Conservation (phyloP, 73 alveolate species). For the Paramecium sonneborni region DNA sequence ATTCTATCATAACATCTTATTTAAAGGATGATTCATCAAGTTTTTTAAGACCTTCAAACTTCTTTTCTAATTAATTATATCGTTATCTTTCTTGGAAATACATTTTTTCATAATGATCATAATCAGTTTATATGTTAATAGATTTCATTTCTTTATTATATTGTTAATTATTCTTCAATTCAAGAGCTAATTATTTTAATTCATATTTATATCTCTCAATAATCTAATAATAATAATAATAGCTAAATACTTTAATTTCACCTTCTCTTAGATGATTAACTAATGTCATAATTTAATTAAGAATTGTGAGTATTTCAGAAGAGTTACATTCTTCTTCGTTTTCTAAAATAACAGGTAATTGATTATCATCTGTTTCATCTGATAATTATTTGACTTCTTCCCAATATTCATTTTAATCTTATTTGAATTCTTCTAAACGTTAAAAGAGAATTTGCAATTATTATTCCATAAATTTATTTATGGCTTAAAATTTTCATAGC, state of each 20-base stretch:
- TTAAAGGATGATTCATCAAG: constrained; percentile 22
- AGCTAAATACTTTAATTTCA: neutral
- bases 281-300: neutral
- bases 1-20: constrained; percentile 14
- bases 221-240: neutral
- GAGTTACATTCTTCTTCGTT: constrained; percentile 35
- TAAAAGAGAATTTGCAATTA: constrained; percentile 23
- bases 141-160: neutral
- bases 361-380: neutral
- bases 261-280: constrained; percentile 35
- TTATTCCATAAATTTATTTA: neutral
- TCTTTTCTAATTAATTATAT: neutral
- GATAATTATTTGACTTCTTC: constrained; percentile 20
- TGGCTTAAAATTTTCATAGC: constrained; percentile 1
- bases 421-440: constrained; percentile 48
- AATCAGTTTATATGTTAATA: neutral
- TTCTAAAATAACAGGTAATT: neutral
- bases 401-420: constrained; percentile 39
- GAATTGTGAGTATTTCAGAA: neutral
- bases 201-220: constrained; percentile 32
- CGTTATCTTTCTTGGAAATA: neutral
- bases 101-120: neutral
- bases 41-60: neutral
- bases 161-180: neutral
- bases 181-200: constrained; percentile 22